Evolutionary conservation across 441 rosid species (phyloP).

Genomic region (Lepidium campestre): DNA sequence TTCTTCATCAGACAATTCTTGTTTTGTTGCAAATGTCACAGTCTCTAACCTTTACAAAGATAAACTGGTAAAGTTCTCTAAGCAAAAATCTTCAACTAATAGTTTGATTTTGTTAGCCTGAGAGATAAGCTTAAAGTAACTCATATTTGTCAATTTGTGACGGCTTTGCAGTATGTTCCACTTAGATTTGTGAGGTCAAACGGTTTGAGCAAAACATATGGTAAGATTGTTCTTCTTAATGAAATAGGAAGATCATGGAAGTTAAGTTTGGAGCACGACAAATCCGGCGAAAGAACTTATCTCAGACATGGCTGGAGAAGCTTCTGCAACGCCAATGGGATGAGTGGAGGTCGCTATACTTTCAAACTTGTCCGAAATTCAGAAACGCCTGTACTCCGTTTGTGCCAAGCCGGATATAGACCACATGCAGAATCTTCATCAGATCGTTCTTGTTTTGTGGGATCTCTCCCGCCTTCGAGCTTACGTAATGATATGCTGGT

Average conservation of each 20-base stretch:
- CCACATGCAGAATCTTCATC: background rate
- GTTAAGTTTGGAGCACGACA: background rate
- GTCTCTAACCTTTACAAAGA: background rate
- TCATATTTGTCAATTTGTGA: background rate
- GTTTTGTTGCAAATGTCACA: conserved; percentile 16
- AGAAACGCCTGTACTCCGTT: conserved; percentile 3
- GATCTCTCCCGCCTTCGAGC: conserved; percentile 13
- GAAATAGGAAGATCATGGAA: conserved; percentile 22
- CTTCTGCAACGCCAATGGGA: conserved; percentile 14
- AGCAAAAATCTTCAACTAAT: background rate
- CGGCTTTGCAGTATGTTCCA: conserved; percentile 17
- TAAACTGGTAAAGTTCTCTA: conserved; percentile 2
- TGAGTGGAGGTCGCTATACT: background rate
- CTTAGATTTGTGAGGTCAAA: conserved; percentile 9
- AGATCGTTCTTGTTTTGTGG: background rate
- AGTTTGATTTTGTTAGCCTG: background rate
- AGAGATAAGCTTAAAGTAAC: background rate
- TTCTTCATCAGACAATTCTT: conserved; percentile 5
- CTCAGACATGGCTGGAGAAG: conserved; percentile 19
- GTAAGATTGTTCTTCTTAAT: conserved; percentile 9
- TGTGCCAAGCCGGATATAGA: background rate
- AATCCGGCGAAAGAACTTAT: background rate
- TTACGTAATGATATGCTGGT: background rate
- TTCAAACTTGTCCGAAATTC: conserved; percentile 8
- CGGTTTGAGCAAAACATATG: background rate